These are phyloP conservation scores for Hymenoscyphus linearis DNA, from an alignment of 2,329 filamentous ascomycete genomes.

Conservation along the genomic window DNA sequence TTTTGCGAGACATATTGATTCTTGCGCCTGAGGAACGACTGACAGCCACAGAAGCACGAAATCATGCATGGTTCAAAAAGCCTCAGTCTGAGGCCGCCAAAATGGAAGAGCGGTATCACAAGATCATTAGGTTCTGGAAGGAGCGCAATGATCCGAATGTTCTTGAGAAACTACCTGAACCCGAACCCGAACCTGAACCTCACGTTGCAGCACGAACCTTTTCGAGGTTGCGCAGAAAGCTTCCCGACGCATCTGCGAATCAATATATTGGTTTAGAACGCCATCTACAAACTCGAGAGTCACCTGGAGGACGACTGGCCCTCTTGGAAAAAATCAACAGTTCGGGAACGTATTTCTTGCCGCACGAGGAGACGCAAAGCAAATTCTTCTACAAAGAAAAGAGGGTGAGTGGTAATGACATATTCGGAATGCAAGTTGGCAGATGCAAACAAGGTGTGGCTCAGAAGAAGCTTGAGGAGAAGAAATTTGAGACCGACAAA, in stretches of 20 bases:
- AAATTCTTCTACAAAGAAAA: background rate
- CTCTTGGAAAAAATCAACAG: constrained; percentile 23
- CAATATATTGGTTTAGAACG: constrained; percentile 29
- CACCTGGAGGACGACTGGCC: constrained; percentile 13
- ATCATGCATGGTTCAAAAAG: constrained; percentile 36
- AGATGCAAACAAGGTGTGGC: background rate
- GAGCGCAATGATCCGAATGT: constrained; percentile 18
- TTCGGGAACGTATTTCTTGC: constrained; percentile 18
- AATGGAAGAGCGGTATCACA: constrained; percentile 23
- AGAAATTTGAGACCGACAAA: background rate
- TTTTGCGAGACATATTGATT: constrained; percentile 34
- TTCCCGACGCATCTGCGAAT: constrained; percentile 25
- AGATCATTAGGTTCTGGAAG: constrained; percentile 26
- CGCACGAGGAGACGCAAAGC: background rate
- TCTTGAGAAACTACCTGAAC: constrained; percentile 22
- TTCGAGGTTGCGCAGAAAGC: constrained; percentile 13
- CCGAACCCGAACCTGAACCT: background rate
- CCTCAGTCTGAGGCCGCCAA: constrained; percentile 20
- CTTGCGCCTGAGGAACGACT: constrained; percentile 32
- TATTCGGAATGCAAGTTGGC: background rate
- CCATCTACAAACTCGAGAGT: constrained; percentile 17
- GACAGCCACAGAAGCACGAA: constrained; percentile 31
- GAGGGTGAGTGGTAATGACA: background rate
- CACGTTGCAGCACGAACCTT: background rate
- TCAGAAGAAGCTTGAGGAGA: background rate